Percentiles rank a stretch among this genome's conserved stretches.
Evolutionary conservation across 805 yeast genomes (phyloP).

Genomic region (Lipomyces mesembrius): DNA sequence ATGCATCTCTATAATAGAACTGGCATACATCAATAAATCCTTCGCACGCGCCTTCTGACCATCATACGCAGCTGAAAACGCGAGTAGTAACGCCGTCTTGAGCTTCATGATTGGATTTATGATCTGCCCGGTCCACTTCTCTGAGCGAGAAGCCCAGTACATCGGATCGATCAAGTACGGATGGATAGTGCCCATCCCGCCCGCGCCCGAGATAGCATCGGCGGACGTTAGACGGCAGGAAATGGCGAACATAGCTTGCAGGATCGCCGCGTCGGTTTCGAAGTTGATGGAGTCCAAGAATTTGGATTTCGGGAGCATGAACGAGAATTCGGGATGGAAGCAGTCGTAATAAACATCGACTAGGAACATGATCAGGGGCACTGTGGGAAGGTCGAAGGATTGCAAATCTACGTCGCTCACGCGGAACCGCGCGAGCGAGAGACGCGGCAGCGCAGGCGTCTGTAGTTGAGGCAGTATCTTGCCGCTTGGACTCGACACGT

Average conservation of each 20-base stretch:
- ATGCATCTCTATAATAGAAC: conserved; percentile 19
- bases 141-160: conserved; percentile 35
- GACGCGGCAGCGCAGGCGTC: background rate
- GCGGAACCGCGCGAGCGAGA: background rate
- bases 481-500: background rate
- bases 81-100: conserved; percentile 20
- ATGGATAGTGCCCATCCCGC: conserved; percentile 10
- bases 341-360: conserved; percentile 32
- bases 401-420: conserved; percentile 16
- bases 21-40: conserved; percentile 20
- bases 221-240: conserved; percentile 28
- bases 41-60: conserved; percentile 26
- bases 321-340: conserved; percentile 30
- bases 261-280: conserved; percentile 29
- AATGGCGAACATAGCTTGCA: conserved; percentile 34
- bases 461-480: background rate
- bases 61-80: conserved; percentile 31
- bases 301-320: conserved; percentile 29
- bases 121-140: conserved; percentile 24
- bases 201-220: background rate
- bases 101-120: conserved; percentile 26
- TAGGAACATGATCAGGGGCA: conserved; percentile 19
- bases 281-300: conserved; percentile 18
- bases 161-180: conserved; percentile 30
- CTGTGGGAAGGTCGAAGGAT: conserved; percentile 23